Conservation (phyloP, 1,284 basidiomycete species). For the Taiwanofungus camphoratus region DNA sequence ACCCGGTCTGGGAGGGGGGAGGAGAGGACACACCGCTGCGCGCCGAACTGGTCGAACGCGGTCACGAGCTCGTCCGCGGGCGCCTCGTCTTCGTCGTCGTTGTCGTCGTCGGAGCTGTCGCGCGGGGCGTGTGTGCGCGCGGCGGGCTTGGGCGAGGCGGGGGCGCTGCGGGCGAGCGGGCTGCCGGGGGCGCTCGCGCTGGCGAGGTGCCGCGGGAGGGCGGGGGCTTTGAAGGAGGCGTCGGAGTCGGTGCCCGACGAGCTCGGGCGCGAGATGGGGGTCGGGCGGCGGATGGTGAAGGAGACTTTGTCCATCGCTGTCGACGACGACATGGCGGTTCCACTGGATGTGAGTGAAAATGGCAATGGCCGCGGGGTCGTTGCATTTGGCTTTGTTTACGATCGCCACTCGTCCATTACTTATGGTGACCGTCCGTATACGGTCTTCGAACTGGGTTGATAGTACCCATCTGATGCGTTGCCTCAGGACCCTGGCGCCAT, state of each 20-base stretch:
- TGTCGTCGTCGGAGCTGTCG: slow-evolving; percentile 63
- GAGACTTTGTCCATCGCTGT: slow-evolving; percentile 46
- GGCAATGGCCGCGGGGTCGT: too few relatives aligned
- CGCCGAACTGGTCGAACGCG: slow-evolving; percentile 63
- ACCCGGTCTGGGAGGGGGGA: slow-evolving; percentile 19
- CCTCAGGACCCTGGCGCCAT: too few relatives aligned
- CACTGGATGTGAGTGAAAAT: neutral
- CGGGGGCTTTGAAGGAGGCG: slow-evolving; percentile 49
- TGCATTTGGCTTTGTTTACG: too few relatives aligned
- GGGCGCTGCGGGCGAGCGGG: slow-evolving; percentile 47
- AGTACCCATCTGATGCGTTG: too few relatives aligned
- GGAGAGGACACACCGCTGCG: slow-evolving; percentile 65
- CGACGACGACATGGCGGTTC: slow-evolving; percentile 20
- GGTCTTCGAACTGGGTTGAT: too few relatives aligned
- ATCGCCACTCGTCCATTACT: too few relatives aligned
- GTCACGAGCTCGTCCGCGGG: slow-evolving; percentile 65
- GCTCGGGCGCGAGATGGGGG: slow-evolving; percentile 50
- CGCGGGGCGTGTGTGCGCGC: slow-evolving; percentile 29
- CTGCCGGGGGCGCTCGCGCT: slow-evolving; percentile 44
- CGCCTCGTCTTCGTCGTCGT: slow-evolving; percentile 54
- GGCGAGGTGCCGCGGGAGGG: slow-evolving; percentile 49
- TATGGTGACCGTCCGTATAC: too few relatives aligned
- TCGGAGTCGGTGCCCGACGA: slow-evolving; percentile 61
- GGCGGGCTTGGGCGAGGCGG: slow-evolving; percentile 35
- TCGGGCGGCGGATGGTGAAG: slow-evolving; percentile 69